Evolutionary conservation across 805 yeast species (phyloP).

Genomic region (Wickerhamomyces queroliae): DNA sequence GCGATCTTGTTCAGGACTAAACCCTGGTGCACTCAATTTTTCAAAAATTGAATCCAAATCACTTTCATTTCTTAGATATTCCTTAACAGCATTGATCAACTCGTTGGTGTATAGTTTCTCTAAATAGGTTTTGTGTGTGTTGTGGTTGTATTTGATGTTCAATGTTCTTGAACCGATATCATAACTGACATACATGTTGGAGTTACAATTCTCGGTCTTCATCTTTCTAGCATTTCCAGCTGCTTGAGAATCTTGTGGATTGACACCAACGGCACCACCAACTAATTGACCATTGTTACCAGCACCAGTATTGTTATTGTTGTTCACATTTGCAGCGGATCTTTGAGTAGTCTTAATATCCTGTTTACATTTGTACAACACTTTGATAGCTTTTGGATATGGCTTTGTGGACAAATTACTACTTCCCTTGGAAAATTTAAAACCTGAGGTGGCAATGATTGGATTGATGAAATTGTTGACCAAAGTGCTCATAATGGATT

Average conservation of each 20-base stretch:
- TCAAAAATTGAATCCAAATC: slow-evolving; percentile 8
- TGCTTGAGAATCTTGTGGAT: slow-evolving; percentile 6
- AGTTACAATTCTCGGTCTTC: slow-evolving; percentile 20
- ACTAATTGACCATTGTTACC: background rate
- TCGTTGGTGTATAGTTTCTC: slow-evolving; percentile 15
- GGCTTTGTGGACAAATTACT: slow-evolving; percentile 17
- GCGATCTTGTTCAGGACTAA: slow-evolving; percentile 3
- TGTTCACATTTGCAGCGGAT: background rate
- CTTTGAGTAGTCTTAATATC: slow-evolving; percentile 19
- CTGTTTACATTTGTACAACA: slow-evolving; percentile 21
- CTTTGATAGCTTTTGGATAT: slow-evolving; percentile 19
- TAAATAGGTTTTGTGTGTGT: slow-evolving; percentile 14
- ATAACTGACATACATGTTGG: slow-evolving; percentile 19
- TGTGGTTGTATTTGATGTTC: slow-evolving; percentile 19
- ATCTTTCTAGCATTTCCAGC: slow-evolving; percentile 7
- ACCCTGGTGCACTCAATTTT: slow-evolving; percentile 2
- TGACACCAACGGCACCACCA: background rate
- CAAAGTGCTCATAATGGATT: slow-evolving; percentile 9
- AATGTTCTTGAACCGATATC: slow-evolving; percentile 15
- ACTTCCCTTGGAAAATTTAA: slow-evolving; percentile 17
- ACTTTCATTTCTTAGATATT: background rate
- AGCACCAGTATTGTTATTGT: background rate
- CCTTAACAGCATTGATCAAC: slow-evolving; percentile 13
- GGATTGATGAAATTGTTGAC: slow-evolving; percentile 11
- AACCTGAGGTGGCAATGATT: slow-evolving; percentile 17